Evolutionary conservation across 192 early-diverging fungal species (phyloP), one percentile per base, ranked within the genome.

Genomic region (Mortierella alpina): DNA sequence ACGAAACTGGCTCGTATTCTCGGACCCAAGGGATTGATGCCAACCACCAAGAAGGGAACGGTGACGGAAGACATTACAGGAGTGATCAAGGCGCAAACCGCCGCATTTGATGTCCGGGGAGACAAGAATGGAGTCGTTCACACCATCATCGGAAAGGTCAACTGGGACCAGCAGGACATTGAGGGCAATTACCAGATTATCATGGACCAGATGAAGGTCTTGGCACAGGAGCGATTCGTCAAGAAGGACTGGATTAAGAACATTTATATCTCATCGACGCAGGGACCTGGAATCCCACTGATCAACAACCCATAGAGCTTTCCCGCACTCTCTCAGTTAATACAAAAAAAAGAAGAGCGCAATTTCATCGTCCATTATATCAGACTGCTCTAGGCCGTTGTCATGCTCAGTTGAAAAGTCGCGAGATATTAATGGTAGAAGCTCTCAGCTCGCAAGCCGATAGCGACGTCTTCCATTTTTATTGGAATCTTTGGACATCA

Each of bases 1-100:
- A 88, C 95, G 46, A 93, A 92, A 76, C 92, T 99, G 79, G 97
- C 96, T 7, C 90, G 92, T 56, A 78, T 96, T 39, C 81, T 99
- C 71, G 97, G 97, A 68, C 97, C 97, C 39, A 95, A 95, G 78
- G 95, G 95, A n/a, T 85, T 99, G 66, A 98, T 99, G 97, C 97
- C 97, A 23, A 96, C 92, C 5, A 84, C 89, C 23, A 93, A 93
- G 57, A 93, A 92, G 73, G 93, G 93, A 55, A 96, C 95, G 20
- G 95, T 96, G 5, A 93, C 93, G 1, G 89, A 91, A 59, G 93
- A 94, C 69, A 88, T 98, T 46, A 71, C 86, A 0, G 85, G 80
- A 7, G 86, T 89, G 22, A 91, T 97, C 31, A 82, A 60, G 51
- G 87, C 82, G 48, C 82, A 95, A 41, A 88, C 89, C 60, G 91